Conservation (phyloP, 2,329 filamentous ascomycete genomes). For the Metarhizium guizhouense region DNA sequence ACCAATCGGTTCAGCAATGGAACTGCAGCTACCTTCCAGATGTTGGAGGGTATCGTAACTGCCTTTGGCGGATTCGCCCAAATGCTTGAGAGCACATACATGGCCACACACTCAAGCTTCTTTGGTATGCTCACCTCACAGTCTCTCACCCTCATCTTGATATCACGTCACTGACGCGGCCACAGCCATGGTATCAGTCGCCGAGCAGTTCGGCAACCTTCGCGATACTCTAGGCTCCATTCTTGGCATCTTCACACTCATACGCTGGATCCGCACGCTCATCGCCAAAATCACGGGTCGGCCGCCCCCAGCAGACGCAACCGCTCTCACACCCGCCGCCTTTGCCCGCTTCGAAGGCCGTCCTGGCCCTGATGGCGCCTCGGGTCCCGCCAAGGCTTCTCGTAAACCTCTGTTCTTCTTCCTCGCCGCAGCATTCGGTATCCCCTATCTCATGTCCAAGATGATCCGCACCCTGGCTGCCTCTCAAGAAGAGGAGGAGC, state of each 20-base stretch:
- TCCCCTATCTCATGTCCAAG: constrained; percentile 96
- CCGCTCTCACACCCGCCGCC: constrained; percentile 76
- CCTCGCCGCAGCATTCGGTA: constrained; percentile 83
- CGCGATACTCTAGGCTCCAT: constrained; percentile 89
- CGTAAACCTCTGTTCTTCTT: constrained; percentile 97
- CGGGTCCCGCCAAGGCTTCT: constrained; percentile 63
- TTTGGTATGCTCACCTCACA: constrained; percentile 59
- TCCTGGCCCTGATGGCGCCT: constrained; percentile 50
- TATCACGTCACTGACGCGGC: background rate
- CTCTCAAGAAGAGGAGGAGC: constrained; percentile 76
- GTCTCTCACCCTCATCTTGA: background rate
- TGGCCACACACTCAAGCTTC: constrained; percentile 98
- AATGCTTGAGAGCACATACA: constrained; percentile 99
- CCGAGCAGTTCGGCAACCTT: constrained; percentile 91
- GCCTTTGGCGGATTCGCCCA: constrained; percentile 97
- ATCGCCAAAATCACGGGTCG: constrained; percentile 90
- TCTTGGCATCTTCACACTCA: constrained; percentile 87
- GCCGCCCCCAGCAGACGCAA: constrained; percentile 79
- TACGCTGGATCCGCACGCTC: constrained; percentile 88
- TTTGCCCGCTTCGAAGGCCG: constrained; percentile 85
- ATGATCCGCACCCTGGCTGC: constrained; percentile 78
- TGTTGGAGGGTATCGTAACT: constrained; percentile 93
- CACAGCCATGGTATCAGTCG: constrained; percentile 92
- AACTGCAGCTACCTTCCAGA: constrained; percentile 94
- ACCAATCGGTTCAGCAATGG: constrained; percentile 93